phyloP scores from a whole-genome alignment of 768 basidiomycete species.

The Pleurotus cornucopiae region DNA sequence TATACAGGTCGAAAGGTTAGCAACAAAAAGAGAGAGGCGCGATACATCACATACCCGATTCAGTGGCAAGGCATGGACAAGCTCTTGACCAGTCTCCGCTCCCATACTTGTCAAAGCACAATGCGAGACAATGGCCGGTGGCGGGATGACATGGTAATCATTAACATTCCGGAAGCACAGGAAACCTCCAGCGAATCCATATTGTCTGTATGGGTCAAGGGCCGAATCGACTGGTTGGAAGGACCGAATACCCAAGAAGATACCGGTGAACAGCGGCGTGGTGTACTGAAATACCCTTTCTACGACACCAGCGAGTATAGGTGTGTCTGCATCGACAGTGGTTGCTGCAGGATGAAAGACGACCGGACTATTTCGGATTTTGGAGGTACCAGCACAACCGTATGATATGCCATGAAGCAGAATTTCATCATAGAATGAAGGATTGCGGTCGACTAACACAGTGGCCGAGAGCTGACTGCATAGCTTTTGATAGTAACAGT shows the following conservation, averaged over 20 bases:
- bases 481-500: neutral
- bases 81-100: neutral
- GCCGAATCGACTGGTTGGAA: neutral
- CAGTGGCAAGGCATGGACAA: constrained; percentile 2
- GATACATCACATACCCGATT: neutral
- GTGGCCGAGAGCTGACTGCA: neutral
- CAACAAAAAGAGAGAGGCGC: too few relatives aligned
- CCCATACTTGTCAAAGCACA: constrained; percentile 8
- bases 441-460: neutral
- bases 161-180: constrained; percentile 1
- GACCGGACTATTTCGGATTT: constrained; percentile 10
- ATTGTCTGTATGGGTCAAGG: constrained; percentile 13
- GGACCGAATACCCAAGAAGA: constrained; percentile 8
- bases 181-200: constrained; percentile 12
- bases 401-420: constrained; percentile 10
- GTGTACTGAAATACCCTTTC: constrained; percentile 7
- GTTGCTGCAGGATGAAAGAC: constrained; percentile 5
- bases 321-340: neutral
- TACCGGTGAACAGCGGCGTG: neutral
- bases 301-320: neutral
- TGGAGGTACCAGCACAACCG: constrained; percentile 6
- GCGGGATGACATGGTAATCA: constrained; percentile 1
- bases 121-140: constrained; percentile 11
- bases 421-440: constrained; percentile 6
- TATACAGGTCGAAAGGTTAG: too few relatives aligned